A percentile compares a stretch with the other conserved stretches of the same genome.
These are phyloP conservation scores for Asterochloris erici DNA, from an alignment of 139 green algal species.

Conservation along the genomic window DNA sequence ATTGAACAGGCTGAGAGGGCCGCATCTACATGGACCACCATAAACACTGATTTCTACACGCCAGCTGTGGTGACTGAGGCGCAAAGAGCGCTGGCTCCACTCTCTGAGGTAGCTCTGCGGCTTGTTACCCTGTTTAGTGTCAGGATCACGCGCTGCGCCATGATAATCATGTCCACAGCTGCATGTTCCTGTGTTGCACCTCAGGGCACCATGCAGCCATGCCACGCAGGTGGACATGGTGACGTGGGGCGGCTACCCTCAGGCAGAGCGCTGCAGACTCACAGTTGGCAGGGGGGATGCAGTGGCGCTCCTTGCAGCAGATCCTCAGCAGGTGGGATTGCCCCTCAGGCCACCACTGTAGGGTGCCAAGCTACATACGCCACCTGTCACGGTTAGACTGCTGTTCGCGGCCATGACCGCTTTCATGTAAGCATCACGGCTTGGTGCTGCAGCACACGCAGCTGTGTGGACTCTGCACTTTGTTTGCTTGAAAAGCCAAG, in stretches of 20 bases:
- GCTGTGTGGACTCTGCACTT: neutral
- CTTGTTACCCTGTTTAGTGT: neutral
- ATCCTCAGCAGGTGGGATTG: neutral
- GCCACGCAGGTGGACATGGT: neutral
- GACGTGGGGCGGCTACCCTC: constrained; percentile 55
- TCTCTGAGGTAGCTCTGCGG: constrained; percentile 31
- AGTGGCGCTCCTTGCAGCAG: neutral
- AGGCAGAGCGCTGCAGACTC: constrained; percentile 56
- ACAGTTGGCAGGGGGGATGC: neutral
- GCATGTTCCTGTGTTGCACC: neutral
- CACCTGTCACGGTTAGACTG: neutral
- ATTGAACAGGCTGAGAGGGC: constrained; percentile 58
- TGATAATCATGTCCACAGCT: neutral
- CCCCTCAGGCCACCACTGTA: no score
- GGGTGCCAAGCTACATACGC: neutral
- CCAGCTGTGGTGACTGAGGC: constrained; percentile 54
- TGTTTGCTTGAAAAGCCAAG: no score
- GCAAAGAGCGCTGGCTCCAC: constrained; percentile 31
- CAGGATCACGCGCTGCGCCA: neutral
- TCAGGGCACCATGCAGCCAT: neutral
- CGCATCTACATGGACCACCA: constrained; percentile 22
- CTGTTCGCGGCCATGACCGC: neutral
- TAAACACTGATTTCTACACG: constrained; percentile 45
- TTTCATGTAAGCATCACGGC: neutral
- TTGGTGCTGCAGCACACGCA: neutral